Evolutionary conservation across 257 asterid genomes (phyloP).

Genomic region (Paulownia fortunei): DNA sequence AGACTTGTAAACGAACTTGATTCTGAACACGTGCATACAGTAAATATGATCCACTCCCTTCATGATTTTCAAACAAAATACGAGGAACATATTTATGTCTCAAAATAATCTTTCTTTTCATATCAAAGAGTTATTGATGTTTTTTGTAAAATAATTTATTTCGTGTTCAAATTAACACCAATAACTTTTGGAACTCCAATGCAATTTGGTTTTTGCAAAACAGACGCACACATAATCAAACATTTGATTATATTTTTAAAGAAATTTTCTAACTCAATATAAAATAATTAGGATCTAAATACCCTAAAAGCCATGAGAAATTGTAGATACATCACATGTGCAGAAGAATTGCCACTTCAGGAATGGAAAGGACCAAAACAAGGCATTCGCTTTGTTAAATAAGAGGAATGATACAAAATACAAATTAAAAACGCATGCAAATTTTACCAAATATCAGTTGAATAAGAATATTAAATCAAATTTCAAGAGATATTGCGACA

Average conservation of each 20-base stretch:
- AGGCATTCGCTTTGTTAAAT: background rate
- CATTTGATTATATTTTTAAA: background rate
- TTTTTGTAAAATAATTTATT: background rate
- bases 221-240: background rate
- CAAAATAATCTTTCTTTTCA: background rate
- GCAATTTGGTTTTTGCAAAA: background rate
- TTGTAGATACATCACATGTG: background rate
- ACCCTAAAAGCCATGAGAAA: background rate
- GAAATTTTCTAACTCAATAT: background rate
- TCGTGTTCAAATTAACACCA: background rate
- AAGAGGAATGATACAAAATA: background rate
- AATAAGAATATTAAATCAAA: background rate
- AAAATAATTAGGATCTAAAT: background rate
- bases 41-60: background rate
- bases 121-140: background rate
- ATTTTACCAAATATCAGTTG: background rate
- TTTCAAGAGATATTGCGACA: background rate
- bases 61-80: background rate
- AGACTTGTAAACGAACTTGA: background rate
- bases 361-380: background rate
- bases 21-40: background rate
- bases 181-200: background rate
- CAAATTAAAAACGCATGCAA: background rate
- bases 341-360: background rate
- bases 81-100: background rate